Base-by-base conservation (phyloP, 108 stramenopile genomes). In the Cyclotella cryptica region DNA sequence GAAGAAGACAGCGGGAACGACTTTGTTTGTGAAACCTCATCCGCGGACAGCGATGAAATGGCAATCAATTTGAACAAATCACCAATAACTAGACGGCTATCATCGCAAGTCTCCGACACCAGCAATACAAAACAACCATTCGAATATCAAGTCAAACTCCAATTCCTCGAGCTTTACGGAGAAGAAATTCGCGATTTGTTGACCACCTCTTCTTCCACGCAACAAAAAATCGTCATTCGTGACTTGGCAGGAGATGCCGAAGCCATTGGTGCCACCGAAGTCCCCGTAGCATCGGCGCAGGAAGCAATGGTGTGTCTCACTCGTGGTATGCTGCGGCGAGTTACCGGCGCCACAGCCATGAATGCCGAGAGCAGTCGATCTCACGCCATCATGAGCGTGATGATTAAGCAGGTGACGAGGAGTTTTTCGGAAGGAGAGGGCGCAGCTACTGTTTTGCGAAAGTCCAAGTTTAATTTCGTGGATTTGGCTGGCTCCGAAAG, bases 111-210 rank as follows among this genome's bases (percentile, higher is more conserved):
- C 28, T 5, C 27, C 26, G 61, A 57, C 28, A 51, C 22, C 46
- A 52, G 57, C 6, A 76, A 61, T 40, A 57, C 12, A 6, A 35
- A 35, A 35, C 35, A 35, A 42, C 44, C 54, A 63, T 91, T 84
- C 69, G 81, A 88, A 45, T 89, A 77, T 66, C 73, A 87, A 60
- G 89, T 95, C 9, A 78, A 87, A 57, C 74, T 95, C 24, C 91
- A 94, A 79, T 94, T 94, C 83, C 74, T 94, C 58, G 93, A 94
- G 83, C 72, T 94, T 0, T 94, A 94, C 68, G 93, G 93, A 40
- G 91, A 94, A 77, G 91, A 97, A 49, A 90, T 99, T 61, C 85
- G 94, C 35, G 99, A 99, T 85, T 81, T 99, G 49, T 86, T 99
- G 24, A 26, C 69, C 65, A 66, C 45, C 24, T n/a, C 73, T 57